Percentiles rank a stretch among this genome's conserved stretches.
Evolutionary conservation across 495 filamentous ascomycete species (phyloP).

Genomic region (Neurospora sp.): DNA sequence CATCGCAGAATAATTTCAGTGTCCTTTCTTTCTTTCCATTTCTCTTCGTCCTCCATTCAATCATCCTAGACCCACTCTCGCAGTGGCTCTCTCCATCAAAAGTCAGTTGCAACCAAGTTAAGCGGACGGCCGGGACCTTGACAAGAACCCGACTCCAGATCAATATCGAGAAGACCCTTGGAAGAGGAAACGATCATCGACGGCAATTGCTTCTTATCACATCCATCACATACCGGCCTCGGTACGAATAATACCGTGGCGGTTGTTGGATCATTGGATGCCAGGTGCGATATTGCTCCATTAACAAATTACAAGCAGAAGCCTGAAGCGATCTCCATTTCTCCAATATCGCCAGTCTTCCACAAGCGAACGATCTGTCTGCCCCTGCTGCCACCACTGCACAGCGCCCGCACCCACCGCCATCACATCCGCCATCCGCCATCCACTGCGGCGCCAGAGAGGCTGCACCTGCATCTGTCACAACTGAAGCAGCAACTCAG

Average conservation of each 20-base stretch:
- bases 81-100: not conserved
- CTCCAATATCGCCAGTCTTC: not conserved
- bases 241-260: not conserved
- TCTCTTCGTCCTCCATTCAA: not conserved
- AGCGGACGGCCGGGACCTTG: not conserved
- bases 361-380: not conserved
- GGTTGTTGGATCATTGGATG: not conserved
- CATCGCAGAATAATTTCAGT: not conserved
- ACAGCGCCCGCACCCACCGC: not conserved
- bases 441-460: not conserved
- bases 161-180: not conserved
- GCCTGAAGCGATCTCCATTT: not conserved
- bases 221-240: not conserved
- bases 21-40: not conserved
- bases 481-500: not conserved
- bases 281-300: not conserved
- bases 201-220: not conserved
- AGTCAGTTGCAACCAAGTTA: not conserved
- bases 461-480: not conserved
- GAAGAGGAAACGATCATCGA: not conserved
- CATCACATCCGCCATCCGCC: not conserved
- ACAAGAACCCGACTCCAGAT: not conserved
- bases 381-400: not conserved
- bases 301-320: not conserved
- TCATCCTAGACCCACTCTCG: not conserved